Conservation (phyloP, 179 eudicot species). For the Beta macrorhiza region DNA sequence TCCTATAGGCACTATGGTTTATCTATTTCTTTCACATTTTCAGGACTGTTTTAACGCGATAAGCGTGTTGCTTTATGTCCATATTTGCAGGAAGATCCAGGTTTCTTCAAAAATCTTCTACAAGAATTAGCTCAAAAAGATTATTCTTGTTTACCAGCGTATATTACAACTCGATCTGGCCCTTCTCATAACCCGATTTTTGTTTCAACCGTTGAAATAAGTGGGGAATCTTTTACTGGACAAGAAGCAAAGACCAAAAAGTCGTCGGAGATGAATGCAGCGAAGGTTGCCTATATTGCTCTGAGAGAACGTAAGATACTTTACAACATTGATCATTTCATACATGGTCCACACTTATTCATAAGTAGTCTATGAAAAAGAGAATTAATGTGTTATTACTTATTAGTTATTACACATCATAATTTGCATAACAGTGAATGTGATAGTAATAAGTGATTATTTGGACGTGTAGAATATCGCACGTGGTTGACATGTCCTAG, state of each 20-base stretch:
- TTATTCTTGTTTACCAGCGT: constrained; percentile 49
- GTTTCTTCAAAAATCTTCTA: constrained; percentile 60
- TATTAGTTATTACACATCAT: neutral
- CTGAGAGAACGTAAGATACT: constrained; percentile 49
- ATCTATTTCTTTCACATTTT: neutral
- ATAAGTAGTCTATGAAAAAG: neutral
- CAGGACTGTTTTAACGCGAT: neutral
- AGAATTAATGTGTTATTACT: neutral
- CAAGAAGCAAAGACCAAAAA: constrained; percentile 68
- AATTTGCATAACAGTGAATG: neutral
- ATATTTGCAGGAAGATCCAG: constrained; percentile 51
- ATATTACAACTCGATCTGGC: constrained; percentile 52
- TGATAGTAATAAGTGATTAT: no score
- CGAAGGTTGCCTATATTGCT: constrained; percentile 66
- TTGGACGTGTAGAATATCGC: no score
- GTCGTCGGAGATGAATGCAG: constrained; percentile 76
- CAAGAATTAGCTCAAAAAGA: constrained; percentile 65
- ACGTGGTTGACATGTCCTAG: neutral
- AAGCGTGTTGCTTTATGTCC: constrained; percentile 5
- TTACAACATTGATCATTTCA: neutral
- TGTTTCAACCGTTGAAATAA: constrained; percentile 54
- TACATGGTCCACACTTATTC: neutral
- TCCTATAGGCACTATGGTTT: constrained; percentile 5
- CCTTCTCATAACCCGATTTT: constrained; percentile 60
- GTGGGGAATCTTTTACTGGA: constrained; percentile 45